A percentile compares a stretch with the other conserved stretches of the same genome.
phyloP scores from a whole-genome alignment of 768 basidiomycete genomes.

The Roridomyces roridus region DNA sequence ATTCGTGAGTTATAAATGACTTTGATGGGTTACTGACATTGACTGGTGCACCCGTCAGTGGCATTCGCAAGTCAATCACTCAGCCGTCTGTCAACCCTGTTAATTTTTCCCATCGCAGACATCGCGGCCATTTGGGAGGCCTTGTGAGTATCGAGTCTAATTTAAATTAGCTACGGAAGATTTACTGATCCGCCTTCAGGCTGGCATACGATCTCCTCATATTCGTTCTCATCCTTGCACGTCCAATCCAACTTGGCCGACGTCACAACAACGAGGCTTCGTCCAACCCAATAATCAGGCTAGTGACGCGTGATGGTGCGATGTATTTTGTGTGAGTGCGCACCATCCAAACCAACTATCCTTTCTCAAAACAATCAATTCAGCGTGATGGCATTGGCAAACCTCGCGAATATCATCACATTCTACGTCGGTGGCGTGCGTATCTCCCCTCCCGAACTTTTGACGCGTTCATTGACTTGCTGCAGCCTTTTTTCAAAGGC shows the following conservation, averaged over 20 bases:
- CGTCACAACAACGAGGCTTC: background rate
- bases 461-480: background rate
- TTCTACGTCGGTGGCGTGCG: background rate
- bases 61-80: background rate
- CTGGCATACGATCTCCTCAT: background rate
- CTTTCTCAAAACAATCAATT: background rate
- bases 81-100: no score
- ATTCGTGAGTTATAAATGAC: background rate
- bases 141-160: background rate
- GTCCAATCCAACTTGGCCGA: background rate
- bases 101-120: no score
- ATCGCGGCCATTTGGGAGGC: background rate
- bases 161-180: background rate
- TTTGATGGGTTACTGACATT: no score
- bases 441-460: no score
- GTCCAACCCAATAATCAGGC: background rate
- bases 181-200: background rate
- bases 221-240: background rate
- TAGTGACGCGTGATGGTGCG: slow-evolving; percentile 1
- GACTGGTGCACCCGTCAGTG: background rate
- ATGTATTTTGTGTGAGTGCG: slow-evolving; percentile 2
- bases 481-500: background rate
- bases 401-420: background rate
- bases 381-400: slow-evolving; percentile 1
- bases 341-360: no score